Evolutionary conservation across 306 rosid species (phyloP).

Genomic region (Dalbergia oliveri): DNA sequence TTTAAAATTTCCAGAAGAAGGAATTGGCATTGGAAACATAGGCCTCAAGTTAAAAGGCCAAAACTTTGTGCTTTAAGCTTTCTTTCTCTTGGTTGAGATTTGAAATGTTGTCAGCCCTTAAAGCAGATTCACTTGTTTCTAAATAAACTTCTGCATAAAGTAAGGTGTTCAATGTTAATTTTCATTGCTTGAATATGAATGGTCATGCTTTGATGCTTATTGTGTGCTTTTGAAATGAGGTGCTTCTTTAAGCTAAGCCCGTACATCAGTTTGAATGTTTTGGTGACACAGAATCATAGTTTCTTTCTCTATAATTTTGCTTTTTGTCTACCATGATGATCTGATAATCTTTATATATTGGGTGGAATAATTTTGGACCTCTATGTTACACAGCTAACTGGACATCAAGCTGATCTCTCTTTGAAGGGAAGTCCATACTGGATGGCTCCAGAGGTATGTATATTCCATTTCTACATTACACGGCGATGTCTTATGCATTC

Average conservation of each 20-base stretch:
- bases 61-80: conserved; percentile 29
- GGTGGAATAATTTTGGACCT: conserved; percentile 39
- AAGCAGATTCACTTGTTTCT: conserved; percentile 12
- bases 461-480: conserved; percentile 35
- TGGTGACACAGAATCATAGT: not conserved
- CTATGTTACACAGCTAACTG: conserved; percentile 69
- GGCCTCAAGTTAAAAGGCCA: conserved; percentile 26
- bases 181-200: conserved; percentile 27
- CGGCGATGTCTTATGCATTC: conserved; percentile 10
- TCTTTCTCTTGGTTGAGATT: conserved; percentile 34
- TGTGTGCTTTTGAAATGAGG: not conserved
- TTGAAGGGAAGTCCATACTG: conserved; percentile 94
- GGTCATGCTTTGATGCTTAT: conserved; percentile 6
- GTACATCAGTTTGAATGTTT: conserved; percentile 1
- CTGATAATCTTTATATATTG: not conserved
- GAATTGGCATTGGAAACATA: not conserved
- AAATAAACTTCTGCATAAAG: not conserved
- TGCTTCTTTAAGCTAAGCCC: conserved; percentile 2
- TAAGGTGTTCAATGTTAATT: not conserved
- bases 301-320: no score
- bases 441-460: conserved; percentile 97
- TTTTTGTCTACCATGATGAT: not conserved
- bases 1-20: not conserved
- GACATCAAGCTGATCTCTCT: conserved; percentile 75
- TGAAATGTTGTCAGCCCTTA: conserved; percentile 14